A percentile compares a stretch with the other conserved stretches of the same genome.
These are phyloP conservation scores for Yarrowia keelungensis DNA, from an alignment of 805 yeast genomes.

Conservation along the genomic window DNA sequence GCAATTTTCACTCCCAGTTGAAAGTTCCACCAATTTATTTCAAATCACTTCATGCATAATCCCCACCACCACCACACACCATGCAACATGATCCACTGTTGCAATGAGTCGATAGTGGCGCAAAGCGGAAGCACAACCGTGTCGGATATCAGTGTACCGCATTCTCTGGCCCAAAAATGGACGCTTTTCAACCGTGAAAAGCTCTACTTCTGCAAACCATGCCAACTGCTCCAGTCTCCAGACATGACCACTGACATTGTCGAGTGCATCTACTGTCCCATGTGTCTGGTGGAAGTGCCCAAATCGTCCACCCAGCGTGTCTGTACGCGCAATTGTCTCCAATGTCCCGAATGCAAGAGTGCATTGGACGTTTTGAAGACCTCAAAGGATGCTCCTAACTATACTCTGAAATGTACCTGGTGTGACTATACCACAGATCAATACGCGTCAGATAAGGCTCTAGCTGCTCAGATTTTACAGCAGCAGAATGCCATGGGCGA, in stretches of 20 bases:
- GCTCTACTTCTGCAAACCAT: constrained; percentile 34
- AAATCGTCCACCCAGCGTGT: constrained; percentile 24
- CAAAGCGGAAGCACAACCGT: constrained; percentile 30
- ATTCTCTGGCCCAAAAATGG: constrained; percentile 31
- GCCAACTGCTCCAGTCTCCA: constrained; percentile 29
- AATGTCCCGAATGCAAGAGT: constrained; percentile 34
- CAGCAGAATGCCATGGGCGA: constrained; percentile 11
- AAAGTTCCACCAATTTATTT: too few species aligned
- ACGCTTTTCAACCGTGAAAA: constrained; percentile 9
- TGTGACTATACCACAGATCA: constrained; percentile 17
- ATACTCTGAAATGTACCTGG: constrained; percentile 14
- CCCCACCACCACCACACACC: neutral
- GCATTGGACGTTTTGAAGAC: constrained; percentile 26
- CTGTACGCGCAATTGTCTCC: constrained; percentile 32
- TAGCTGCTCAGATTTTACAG: constrained; percentile 22
- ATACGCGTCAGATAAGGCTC: constrained; percentile 12
- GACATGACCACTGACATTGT: constrained; percentile 19
- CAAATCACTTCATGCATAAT: neutral
- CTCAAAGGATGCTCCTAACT: constrained; percentile 11
- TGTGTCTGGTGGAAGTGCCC: constrained; percentile 33
- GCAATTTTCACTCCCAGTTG: too few species aligned
- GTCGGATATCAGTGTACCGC: constrained; percentile 21
- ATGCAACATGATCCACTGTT: constrained; percentile 36
- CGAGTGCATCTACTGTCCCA: constrained; percentile 37
- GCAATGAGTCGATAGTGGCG: constrained; percentile 27